These are phyloP conservation scores for Ceratocystis cacaofunesta DNA, from an alignment of 2,329 filamentous ascomycete genomes.

Conservation along the genomic window DNA sequence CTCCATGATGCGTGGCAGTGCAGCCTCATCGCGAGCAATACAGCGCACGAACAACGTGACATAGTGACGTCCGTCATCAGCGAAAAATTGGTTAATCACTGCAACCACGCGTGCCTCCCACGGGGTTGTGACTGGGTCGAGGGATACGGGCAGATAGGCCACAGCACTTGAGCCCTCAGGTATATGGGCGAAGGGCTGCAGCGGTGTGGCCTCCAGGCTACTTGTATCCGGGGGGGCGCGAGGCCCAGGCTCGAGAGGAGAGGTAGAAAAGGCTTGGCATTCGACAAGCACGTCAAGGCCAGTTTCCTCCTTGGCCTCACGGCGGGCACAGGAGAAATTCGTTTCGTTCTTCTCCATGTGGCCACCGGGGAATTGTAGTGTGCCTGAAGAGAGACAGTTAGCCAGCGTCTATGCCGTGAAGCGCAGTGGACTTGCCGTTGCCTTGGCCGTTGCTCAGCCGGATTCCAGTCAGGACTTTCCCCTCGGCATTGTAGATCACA, in stretches of 20 bases:
- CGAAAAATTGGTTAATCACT: constrained; percentile 54
- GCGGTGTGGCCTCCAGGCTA: not conserved
- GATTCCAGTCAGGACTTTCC: constrained; percentile 33
- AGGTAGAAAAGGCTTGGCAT: not conserved
- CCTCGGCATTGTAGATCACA: constrained; percentile 30
- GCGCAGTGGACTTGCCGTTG: constrained; percentile 25
- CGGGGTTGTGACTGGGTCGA: not conserved
- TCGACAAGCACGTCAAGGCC: constrained; percentile 40
- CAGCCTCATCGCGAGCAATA: constrained; percentile 30
- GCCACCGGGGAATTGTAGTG: constrained; percentile 56
- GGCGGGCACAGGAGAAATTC: constrained; percentile 44
- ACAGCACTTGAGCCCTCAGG: not conserved
- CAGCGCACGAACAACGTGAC: constrained; percentile 55
- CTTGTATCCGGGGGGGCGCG: not conserved
- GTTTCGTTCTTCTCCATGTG: constrained; percentile 58
- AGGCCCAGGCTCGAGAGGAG: not conserved
- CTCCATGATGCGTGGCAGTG: constrained; percentile 36
- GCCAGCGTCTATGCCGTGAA: not conserved
- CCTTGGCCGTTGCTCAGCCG: constrained; percentile 34
- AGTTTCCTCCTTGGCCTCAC: constrained; percentile 59
- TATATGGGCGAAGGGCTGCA: not conserved
- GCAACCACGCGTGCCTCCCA: constrained; percentile 32
- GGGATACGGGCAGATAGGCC: not conserved
- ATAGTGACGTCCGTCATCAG: constrained; percentile 50
- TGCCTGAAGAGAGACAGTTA: constrained; percentile 28